phyloP scores from a whole-genome alignment of 2,329 filamentous ascomycete genomes.

The Claviceps humidiphila region DNA sequence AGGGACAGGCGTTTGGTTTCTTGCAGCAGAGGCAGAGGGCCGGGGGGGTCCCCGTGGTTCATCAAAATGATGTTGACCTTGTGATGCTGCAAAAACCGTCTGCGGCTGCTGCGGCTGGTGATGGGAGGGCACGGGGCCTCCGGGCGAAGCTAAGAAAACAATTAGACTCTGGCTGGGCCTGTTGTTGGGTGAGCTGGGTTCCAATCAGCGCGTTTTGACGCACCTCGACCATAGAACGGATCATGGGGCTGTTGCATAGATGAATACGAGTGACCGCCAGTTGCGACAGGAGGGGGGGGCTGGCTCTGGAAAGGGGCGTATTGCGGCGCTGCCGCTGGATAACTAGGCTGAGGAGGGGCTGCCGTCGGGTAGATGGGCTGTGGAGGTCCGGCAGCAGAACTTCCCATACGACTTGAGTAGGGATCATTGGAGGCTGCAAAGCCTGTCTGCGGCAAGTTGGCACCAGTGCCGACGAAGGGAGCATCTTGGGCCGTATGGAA shows the following conservation, averaged over 20 bases:
- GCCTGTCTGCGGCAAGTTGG: conserved; percentile 20
- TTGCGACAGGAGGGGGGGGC: conserved; percentile 18
- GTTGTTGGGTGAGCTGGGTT: conserved; percentile 6
- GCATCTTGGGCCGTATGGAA: conserved; percentile 18
- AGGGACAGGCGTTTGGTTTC: conserved; percentile 23
- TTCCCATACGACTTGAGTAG: conserved; percentile 18
- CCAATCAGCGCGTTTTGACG: conserved; percentile 25
- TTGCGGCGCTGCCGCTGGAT: conserved; percentile 17
- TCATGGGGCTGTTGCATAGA: conserved; percentile 29
- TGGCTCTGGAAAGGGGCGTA: conserved; percentile 22
- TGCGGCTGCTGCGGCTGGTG: conserved; percentile 14
- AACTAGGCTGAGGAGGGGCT: conserved; percentile 18
- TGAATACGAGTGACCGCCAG: conserved; percentile 18
- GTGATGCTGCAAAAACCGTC: conserved; percentile 25
- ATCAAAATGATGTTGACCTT: conserved; percentile 40
- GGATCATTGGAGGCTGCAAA: conserved; percentile 14
- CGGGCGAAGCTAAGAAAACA: conserved; percentile 38
- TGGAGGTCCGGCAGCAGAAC: conserved; percentile 17
- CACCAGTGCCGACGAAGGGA: conserved; percentile 23
- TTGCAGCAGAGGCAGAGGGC: conserved; percentile 23
- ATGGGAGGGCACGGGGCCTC: conserved; percentile 26
- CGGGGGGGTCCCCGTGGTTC: conserved; percentile 26
- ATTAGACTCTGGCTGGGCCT: conserved; percentile 24
- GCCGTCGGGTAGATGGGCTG: conserved; percentile 21
- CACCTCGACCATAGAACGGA: conserved; percentile 46